Percentiles rank a stretch among this genome's conserved stretches.
Evolutionary conservation across 306 rosid genomes (phyloP).

Genomic region (Rosa rugosa): DNA sequence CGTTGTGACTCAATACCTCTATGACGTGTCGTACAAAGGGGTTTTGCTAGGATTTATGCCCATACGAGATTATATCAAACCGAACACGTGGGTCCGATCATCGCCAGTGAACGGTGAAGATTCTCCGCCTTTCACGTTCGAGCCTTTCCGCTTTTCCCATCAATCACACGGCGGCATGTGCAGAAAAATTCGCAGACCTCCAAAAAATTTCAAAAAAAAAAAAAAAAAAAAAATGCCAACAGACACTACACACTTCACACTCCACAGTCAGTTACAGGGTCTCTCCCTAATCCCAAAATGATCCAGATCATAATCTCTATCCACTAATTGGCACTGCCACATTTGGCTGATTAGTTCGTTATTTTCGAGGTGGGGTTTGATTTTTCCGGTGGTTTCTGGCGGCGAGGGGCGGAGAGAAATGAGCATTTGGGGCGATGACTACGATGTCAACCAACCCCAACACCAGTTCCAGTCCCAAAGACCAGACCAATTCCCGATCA

Average conservation of each 20-base stretch:
- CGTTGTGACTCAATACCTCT: background rate
- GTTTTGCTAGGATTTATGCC: background rate
- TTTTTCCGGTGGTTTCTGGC: background rate
- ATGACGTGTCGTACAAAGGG: background rate
- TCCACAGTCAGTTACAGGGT: conserved; percentile 2
- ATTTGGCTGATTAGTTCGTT: background rate
- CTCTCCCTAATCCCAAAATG: background rate
- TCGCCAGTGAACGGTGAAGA: background rate
- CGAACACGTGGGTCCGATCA: background rate
- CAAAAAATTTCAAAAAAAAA: background rate
- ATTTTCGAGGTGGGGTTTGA: background rate
- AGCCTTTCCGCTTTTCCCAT: background rate
- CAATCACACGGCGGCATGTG: background rate
- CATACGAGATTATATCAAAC: background rate
- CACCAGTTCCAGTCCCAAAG: background rate
- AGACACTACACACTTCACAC: background rate
- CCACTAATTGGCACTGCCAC: background rate
- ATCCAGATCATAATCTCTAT: background rate
- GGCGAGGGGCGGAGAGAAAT: conserved; percentile 24
- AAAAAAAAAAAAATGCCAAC: background rate
- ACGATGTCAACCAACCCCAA: conserved; percentile 19
- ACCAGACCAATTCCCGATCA: background rate
- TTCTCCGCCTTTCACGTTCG: background rate
- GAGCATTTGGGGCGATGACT: conserved; percentile 19
- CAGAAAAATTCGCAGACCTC: background rate